Evolutionary conservation across 345 rosid species (phyloP).

Genomic region (Rhodamnia argentea): DNA sequence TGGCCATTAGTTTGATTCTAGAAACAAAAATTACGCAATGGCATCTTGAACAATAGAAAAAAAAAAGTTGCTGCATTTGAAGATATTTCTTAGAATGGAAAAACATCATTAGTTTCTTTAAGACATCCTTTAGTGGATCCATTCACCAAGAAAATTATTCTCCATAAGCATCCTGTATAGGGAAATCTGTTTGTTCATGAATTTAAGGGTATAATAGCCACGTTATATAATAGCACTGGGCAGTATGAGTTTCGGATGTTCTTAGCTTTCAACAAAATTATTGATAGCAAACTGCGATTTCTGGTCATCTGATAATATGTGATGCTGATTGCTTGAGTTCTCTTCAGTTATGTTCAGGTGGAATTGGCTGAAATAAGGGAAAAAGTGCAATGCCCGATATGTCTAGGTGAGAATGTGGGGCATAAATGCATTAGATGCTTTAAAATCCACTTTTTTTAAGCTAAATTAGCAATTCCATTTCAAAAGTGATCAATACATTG

Average conservation of each 20-base stretch:
- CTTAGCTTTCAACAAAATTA: neutral
- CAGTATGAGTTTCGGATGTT: neutral
- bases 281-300: neutral
- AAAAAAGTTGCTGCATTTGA: neutral
- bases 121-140: neutral
- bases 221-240: neutral
- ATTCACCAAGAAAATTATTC: neutral
- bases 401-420: slow-evolving; percentile 34
- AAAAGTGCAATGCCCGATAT: slow-evolving; percentile 77
- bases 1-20: neutral
- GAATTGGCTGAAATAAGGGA: slow-evolving; percentile 52
- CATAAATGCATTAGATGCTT: neutral
- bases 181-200: neutral
- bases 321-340: neutral
- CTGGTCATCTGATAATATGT: neutral
- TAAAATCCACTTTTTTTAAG: neutral
- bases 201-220: neutral
- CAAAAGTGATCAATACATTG: neutral
- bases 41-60: neutral
- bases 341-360: slow-evolving; percentile 15
- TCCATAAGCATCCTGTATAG: neutral
- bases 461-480: neutral
- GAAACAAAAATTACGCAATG: neutral
- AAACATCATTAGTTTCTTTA: neutral
- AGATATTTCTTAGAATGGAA: neutral